Percentiles rank a stretch among this genome's conserved stretches.
phyloP scores from a whole-genome alignment of 2,329 filamentous ascomycete genomes.

The Macrophomina phaseolina region DNA sequence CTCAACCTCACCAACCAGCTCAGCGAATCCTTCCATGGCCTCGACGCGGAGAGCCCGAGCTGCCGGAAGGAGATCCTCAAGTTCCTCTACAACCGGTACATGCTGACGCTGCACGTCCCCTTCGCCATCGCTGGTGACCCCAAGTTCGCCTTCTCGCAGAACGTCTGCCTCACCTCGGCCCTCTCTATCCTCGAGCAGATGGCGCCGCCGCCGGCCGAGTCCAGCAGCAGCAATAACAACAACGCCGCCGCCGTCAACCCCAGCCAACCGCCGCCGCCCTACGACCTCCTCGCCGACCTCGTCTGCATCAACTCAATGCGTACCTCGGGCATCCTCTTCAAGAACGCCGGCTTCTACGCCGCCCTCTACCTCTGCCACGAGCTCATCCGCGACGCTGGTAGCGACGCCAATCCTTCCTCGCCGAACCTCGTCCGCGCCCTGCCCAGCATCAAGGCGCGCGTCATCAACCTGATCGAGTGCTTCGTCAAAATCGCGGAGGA shows the following conservation, averaged over 20 bases:
- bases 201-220: background rate
- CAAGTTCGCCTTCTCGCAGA: conserved; percentile 16
- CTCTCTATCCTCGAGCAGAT: conserved; percentile 18
- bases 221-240: background rate
- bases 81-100: conserved; percentile 15
- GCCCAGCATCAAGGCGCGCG: background rate
- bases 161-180: conserved; percentile 4
- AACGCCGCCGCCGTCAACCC: background rate
- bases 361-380: conserved; percentile 24
- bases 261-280: background rate
- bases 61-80: conserved; percentile 3
- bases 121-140: conserved; percentile 10
- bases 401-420: background rate
- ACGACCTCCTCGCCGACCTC: background rate
- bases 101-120: conserved; percentile 15
- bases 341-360: conserved; percentile 17
- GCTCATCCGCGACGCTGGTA: background rate
- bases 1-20: conserved; percentile 13
- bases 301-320: conserved; percentile 4
- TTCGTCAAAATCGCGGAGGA: conserved; percentile 23
- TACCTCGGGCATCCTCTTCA: conserved; percentile 11
- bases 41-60: background rate
- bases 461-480: conserved; percentile 7
- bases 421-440: conserved; percentile 10
- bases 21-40: background rate